Conservation (phyloP, 1,284 basidiomycete species). For the Malassezia equina region DNA sequence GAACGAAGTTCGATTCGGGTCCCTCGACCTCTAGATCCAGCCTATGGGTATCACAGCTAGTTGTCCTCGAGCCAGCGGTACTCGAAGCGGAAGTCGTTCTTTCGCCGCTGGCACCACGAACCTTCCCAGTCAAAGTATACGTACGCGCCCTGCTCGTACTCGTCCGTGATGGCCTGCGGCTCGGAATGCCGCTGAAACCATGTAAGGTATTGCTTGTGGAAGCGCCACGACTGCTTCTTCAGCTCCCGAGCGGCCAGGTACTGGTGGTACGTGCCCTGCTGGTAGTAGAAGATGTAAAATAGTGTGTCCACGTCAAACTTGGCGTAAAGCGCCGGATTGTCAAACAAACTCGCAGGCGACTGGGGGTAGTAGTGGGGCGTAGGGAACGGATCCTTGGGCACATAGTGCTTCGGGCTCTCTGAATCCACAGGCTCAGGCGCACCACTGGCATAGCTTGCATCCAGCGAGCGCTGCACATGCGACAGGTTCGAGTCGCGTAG, state of each 20-base stretch:
- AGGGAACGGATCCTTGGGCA: slow-evolving; percentile 80
- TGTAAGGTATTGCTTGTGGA: slow-evolving; percentile 97
- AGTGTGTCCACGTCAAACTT: slow-evolving; percentile 94
- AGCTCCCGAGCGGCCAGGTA: slow-evolving; percentile 93
- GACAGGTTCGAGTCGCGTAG: slow-evolving; percentile 74
- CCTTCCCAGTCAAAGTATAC: slow-evolving; percentile 49
- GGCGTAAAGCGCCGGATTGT: slow-evolving; percentile 73
- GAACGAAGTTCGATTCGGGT: slow-evolving; percentile 12
- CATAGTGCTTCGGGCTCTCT: slow-evolving; percentile 66
- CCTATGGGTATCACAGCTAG: slow-evolving; percentile 12
- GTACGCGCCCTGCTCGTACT: slow-evolving; percentile 91
- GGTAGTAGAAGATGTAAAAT: slow-evolving; percentile 98
- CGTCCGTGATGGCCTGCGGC: slow-evolving; percentile 97
- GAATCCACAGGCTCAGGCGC: slow-evolving; percentile 83
- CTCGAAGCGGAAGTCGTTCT: slow-evolving; percentile 80
- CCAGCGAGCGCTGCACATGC: slow-evolving; percentile 66
- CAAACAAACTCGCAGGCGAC: slow-evolving; percentile 67
- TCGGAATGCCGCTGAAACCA: slow-evolving; percentile 99
- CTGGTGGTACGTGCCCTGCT: slow-evolving; percentile 94
- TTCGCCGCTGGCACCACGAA: slow-evolving; percentile 88
- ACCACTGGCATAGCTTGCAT: slow-evolving; percentile 67
- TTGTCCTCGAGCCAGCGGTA: slow-evolving; percentile 46
- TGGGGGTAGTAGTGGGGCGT: slow-evolving; percentile 96
- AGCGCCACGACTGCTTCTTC: slow-evolving; percentile 96
- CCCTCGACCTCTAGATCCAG: slow-evolving; percentile 8